Evolutionary conservation across 495 filamentous ascomycete genomes (phyloP).

Genomic region (Aspergillus olivimuriae): DNA sequence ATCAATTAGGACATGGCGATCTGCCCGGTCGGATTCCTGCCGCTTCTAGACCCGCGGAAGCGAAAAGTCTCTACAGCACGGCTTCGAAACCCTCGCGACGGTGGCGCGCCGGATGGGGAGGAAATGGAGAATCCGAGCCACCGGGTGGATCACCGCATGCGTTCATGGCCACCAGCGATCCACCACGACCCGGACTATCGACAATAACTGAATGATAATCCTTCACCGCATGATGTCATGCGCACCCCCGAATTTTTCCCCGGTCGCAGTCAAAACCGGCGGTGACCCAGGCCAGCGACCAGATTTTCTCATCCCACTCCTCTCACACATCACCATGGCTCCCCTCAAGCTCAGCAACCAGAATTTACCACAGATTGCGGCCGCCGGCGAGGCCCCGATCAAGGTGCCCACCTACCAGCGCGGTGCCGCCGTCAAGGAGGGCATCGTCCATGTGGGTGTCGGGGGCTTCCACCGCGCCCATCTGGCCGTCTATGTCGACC

Average conservation of each 20-base stretch:
- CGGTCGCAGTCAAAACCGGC: slow-evolving; percentile 17
- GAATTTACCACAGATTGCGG: slow-evolving; percentile 31
- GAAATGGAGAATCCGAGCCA: too few species aligned
- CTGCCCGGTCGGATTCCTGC: too few species aligned
- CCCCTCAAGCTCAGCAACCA: slow-evolving; percentile 35
- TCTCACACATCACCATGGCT: slow-evolving; percentile 24
- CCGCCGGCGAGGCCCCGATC: slow-evolving; percentile 20
- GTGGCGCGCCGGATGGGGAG: too few species aligned
- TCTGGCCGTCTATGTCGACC: slow-evolving; percentile 41
- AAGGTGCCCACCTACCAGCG: slow-evolving; percentile 33
- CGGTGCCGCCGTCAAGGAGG: slow-evolving; percentile 38
- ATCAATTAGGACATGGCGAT: too few species aligned
- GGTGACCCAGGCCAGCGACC: slow-evolving; percentile 7
- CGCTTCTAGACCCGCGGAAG: too few species aligned
- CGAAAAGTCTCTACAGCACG: too few species aligned
- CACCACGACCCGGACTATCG: too few species aligned
- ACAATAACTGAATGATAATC: too few species aligned
- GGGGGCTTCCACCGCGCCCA: slow-evolving; percentile 46
- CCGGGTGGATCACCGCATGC: too few species aligned
- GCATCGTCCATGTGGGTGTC: slow-evolving; percentile 43
- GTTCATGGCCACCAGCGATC: too few species aligned
- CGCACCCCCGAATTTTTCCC: slow-evolving; percentile 1
- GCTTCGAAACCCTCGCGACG: too few species aligned
- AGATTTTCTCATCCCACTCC: neutral
- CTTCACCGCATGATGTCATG: slow-evolving; percentile 15